Conservation (phyloP, 208 protist species). For the Wallacemonas sp. region DNA sequence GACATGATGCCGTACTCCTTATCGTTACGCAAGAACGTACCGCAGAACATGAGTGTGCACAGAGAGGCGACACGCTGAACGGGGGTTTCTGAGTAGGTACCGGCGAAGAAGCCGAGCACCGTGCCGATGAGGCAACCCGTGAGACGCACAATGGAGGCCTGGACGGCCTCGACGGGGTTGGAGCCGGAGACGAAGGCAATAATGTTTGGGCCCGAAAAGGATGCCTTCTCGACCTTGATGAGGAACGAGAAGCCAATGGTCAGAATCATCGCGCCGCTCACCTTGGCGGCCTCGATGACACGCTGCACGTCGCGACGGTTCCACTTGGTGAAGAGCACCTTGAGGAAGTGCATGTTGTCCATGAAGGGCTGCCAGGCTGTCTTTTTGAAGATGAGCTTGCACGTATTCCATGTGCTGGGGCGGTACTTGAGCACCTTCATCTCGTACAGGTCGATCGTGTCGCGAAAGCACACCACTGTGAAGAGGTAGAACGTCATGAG, state of each 20-base stretch:
- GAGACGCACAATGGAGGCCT: conserved; percentile 81
- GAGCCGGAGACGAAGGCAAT: conserved; percentile 86
- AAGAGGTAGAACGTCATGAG: conserved; percentile 92
- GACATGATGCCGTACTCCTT: conserved; percentile 86
- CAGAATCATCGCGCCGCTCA: conserved; percentile 83
- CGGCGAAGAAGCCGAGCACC: conserved; percentile 87
- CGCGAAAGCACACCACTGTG: conserved; percentile 73
- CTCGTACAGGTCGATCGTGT: conserved; percentile 71
- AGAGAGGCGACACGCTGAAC: conserved; percentile 78
- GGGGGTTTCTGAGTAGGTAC: conserved; percentile 61
- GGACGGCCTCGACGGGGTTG: conserved; percentile 85
- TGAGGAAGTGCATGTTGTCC: conserved; percentile 62
- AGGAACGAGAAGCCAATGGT: conserved; percentile 78
- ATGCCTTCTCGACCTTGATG: conserved; percentile 56
- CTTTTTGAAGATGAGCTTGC: conserved; percentile 45
- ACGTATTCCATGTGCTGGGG: conserved; percentile 18
- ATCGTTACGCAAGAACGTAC: conserved; percentile 78
- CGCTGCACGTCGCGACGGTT: conserved; percentile 76
- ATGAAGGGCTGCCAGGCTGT: conserved; percentile 40
- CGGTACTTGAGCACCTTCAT: conserved; percentile 38
- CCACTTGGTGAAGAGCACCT: conserved; percentile 38
- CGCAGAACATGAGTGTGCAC: conserved; percentile 75
- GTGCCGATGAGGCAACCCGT: conserved; percentile 85
- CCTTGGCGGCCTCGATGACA: conserved; percentile 86
- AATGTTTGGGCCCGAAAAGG: conserved; percentile 82